phyloP scores from a whole-genome alignment of 257 asterid genomes.

The Solanum phureja region DNA sequence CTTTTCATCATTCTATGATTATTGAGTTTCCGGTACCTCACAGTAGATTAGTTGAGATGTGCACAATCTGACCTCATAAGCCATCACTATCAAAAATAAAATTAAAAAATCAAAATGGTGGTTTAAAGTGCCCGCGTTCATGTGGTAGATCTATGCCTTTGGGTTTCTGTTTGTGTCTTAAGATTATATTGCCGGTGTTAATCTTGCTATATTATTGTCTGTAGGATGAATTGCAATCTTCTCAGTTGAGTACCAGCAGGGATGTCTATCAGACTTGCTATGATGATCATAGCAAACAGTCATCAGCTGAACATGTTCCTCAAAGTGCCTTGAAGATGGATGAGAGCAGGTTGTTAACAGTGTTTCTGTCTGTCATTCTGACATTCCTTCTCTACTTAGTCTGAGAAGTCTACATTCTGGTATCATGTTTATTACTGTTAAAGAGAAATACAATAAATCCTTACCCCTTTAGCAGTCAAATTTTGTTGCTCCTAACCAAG shows the following conservation, averaged over 20 bases:
- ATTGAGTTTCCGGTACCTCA: neutral
- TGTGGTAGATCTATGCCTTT: neutral
- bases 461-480: neutral
- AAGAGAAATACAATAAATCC: neutral
- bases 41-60: neutral
- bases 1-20: neutral
- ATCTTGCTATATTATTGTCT: neutral
- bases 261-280: constrained; percentile 28
- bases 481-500: neutral
- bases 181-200: neutral
- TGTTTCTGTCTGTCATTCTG: neutral
- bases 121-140: neutral
- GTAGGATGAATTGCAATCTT: constrained; percentile 48
- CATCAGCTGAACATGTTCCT: constrained; percentile 31
- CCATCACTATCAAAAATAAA: neutral
- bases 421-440: neutral
- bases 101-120: neutral
- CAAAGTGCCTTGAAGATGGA: constrained; percentile 23
- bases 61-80: neutral
- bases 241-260: constrained; percentile 26
- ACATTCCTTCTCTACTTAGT: neutral
- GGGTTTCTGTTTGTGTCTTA: neutral
- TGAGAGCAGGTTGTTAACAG: constrained; percentile 38
- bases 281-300: constrained; percentile 33
- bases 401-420: neutral